Conservation (phyloP, 2,329 filamentous ascomycete genomes). For the Alternaria panax region DNA sequence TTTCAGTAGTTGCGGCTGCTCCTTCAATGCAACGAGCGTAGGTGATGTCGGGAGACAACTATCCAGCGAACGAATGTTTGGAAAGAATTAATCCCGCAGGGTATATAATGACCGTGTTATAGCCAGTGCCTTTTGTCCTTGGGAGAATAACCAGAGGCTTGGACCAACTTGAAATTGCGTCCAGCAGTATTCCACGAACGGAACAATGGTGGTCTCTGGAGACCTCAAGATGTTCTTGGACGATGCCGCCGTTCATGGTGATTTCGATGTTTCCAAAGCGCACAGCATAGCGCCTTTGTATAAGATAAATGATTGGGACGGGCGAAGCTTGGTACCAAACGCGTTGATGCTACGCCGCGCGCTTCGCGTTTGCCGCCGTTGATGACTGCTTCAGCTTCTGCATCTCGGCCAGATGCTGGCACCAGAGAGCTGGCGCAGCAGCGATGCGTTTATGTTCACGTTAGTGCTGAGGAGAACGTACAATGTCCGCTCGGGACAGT, state of each 20-base stretch:
- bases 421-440: neutral
- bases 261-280: neutral
- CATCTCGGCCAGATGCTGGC: rapidly evolving
- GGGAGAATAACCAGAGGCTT: neutral
- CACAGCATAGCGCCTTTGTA: neutral
- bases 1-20: slow-evolving; percentile 7
- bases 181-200: neutral
- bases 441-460: neutral
- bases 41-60: slow-evolving; percentile 7
- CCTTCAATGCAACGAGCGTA: neutral
- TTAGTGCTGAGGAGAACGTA: neutral
- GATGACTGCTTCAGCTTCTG: neutral
- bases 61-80: slow-evolving; percentile 7
- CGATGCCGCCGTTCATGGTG: neutral
- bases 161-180: neutral
- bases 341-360: neutral
- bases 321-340: neutral
- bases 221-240: no score
- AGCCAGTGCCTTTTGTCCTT: slow-evolving; percentile 3
- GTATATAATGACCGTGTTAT: slow-evolving; percentile 3
- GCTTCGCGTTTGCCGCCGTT: neutral
- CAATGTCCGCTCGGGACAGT: neutral
- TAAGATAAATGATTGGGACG: neutral
- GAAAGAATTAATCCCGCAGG: slow-evolving; percentile 23
- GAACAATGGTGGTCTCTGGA: no score